Evolutionary conservation across 805 yeast species (phyloP).

Genomic region (Peterozyma xylosa): DNA sequence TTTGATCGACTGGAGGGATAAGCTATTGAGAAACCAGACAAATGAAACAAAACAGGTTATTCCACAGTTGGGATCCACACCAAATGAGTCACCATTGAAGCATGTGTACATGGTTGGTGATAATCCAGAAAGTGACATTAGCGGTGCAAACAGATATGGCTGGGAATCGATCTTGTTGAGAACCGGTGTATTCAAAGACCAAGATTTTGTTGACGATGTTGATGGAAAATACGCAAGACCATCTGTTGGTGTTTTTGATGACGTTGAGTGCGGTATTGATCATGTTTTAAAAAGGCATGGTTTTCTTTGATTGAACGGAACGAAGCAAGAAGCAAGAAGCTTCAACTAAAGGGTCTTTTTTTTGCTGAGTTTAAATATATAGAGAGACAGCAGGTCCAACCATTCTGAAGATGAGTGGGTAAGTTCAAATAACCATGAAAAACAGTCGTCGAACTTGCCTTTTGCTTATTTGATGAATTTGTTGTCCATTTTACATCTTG

Average conservation of each 20-base stretch:
- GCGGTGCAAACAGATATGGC: conserved; percentile 81
- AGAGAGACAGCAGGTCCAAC: too few relatives aligned
- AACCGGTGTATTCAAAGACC: conserved; percentile 80
- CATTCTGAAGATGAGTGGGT: too few relatives aligned
- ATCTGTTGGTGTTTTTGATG: conserved; percentile 38
- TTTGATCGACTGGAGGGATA: conserved; percentile 45
- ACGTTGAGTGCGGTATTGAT: conserved; percentile 38
- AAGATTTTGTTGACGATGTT: conserved; percentile 31
- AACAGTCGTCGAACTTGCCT: too few relatives aligned
- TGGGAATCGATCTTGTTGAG: conserved; percentile 83
- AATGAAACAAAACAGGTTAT: conserved; percentile 19
- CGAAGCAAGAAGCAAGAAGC: too few relatives aligned
- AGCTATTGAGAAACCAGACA: conserved; percentile 17
- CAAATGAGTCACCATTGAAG: conserved; percentile 35
- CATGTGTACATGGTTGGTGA: conserved; percentile 95
- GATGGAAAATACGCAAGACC: conserved; percentile 29
- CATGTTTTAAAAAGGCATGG: conserved; percentile 15
- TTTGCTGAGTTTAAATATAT: too few relatives aligned
- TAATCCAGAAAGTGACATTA: conserved; percentile 88
- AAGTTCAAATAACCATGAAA: too few relatives aligned
- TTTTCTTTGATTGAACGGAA: neutral
- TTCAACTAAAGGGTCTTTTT: too few relatives aligned
- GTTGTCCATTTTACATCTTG: too few relatives aligned
- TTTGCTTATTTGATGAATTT: too few relatives aligned
- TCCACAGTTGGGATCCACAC: conserved; percentile 39